Percentiles rank a stretch among this genome's conserved stretches.
phyloP scores from a whole-genome alignment of 2,329 filamentous ascomycete genomes.

The Teratosphaeria epicoccoides region DNA sequence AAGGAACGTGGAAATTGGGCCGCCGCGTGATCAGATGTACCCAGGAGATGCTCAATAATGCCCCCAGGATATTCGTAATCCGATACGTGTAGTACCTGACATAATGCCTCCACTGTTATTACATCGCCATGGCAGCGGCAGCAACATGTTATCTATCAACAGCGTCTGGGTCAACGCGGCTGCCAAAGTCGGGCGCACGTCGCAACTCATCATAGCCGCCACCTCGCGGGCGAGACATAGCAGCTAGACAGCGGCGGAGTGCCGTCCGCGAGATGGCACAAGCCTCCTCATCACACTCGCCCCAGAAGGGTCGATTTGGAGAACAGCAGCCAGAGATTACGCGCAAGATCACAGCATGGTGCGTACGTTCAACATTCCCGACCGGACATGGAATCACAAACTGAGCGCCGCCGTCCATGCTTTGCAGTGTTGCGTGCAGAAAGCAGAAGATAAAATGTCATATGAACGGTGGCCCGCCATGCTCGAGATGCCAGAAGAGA shows the following conservation, averaged over 20 bases:
- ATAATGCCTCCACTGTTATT: neutral
- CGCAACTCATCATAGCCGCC: neutral
- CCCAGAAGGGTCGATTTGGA: neutral
- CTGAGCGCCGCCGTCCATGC: neutral
- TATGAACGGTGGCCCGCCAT: conserved; percentile 29
- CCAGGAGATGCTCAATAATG: neutral
- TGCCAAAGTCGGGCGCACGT: neutral
- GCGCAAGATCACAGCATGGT: conserved; percentile 25
- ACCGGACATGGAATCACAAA: neutral
- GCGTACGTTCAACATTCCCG: neutral
- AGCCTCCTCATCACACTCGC: neutral
- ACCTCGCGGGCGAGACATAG: neutral
- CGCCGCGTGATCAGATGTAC: neutral
- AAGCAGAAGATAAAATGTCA: conserved; percentile 35
- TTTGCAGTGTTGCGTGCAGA: conserved; percentile 28
- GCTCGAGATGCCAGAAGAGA: conserved; percentile 30
- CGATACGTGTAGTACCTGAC: too few species aligned
- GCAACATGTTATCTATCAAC: neutral
- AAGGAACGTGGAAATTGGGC: too few species aligned
- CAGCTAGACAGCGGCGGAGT: neutral
- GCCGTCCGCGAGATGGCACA: neutral
- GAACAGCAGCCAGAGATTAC: conserved; percentile 15
- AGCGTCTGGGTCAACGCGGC: neutral
- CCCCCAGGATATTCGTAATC: neutral
- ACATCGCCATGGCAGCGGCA: neutral